phyloP scores from a whole-genome alignment of 768 basidiomycete species.

The Tulasnella sp. region DNA sequence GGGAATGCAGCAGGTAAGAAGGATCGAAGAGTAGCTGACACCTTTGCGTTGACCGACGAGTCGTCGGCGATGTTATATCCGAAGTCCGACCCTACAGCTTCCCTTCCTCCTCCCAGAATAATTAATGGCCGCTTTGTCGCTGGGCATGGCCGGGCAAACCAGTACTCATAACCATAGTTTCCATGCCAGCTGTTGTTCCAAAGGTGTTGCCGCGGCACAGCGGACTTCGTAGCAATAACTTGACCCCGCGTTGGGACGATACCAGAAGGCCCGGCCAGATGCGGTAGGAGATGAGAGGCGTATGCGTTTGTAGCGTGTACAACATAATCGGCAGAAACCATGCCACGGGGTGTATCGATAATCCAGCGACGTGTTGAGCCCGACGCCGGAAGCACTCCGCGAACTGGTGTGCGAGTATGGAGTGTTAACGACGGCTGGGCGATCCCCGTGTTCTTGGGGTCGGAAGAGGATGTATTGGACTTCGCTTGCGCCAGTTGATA shows the following conservation, averaged over 20 bases:
- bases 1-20: conserved; percentile 55
- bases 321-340: conserved; percentile 47
- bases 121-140: conserved; percentile 41
- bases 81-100: conserved; percentile 32
- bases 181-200: conserved; percentile 40
- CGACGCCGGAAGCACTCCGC: conserved; percentile 17
- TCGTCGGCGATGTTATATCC: conserved; percentile 54
- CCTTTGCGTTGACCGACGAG: conserved; percentile 36
- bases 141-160: conserved; percentile 56
- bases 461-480: conserved; percentile 6
- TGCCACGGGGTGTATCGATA: conserved; percentile 57
- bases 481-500: conserved; percentile 35
- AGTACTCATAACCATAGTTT: conserved; percentile 54
- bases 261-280: conserved; percentile 39
- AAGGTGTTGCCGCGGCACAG: conserved; percentile 32
- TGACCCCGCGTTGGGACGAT: conserved; percentile 71
- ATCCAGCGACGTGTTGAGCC: conserved; percentile 34
- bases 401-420: conserved; percentile 68
- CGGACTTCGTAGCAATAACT: conserved; percentile 39
- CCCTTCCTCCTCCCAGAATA: conserved; percentile 66
- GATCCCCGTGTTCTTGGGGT: not conserved
- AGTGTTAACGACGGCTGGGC: conserved; percentile 34
- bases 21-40: conserved; percentile 40
- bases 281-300: conserved; percentile 63
- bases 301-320: conserved; percentile 87